These are phyloP conservation scores for Geotrichum cucujoidarum DNA, from an alignment of 1,139 yeast genomes.

Conservation along the genomic window DNA sequence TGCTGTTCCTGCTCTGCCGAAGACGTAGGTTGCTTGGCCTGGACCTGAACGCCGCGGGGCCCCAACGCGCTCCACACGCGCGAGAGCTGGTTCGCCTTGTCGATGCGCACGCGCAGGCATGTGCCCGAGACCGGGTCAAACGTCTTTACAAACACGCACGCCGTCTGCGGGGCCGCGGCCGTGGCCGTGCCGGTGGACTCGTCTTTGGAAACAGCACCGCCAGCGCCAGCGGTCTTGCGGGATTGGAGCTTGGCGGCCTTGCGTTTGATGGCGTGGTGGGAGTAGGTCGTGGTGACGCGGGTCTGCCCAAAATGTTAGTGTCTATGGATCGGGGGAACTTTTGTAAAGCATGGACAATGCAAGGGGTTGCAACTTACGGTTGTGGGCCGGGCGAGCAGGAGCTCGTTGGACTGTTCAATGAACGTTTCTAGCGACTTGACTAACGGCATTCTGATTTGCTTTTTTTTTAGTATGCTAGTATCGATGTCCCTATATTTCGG, in stretches of 20 bases:
- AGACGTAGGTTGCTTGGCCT: slow-evolving; percentile 12
- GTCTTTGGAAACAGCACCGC: slow-evolving; percentile 28
- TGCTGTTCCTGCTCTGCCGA: slow-evolving; percentile 11
- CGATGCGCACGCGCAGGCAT: slow-evolving; percentile 57
- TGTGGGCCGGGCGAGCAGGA: slow-evolving; percentile 49
- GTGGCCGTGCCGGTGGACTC: background rate
- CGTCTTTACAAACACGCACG: slow-evolving; percentile 57
- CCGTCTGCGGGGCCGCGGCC: slow-evolving; percentile 26
- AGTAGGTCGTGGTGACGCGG: slow-evolving; percentile 47
- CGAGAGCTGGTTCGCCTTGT: slow-evolving; percentile 70
- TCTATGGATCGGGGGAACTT: slow-evolving; percentile 17
- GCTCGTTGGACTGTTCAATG: slow-evolving; percentile 45
- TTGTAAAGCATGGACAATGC: background rate
- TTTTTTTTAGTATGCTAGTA: too few relatives aligned
- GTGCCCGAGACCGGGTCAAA: slow-evolving; percentile 69
- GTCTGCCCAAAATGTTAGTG: slow-evolving; percentile 30
- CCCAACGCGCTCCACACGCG: slow-evolving; percentile 78
- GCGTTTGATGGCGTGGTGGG: slow-evolving; percentile 36
- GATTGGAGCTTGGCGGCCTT: slow-evolving; percentile 27
- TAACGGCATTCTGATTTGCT: slow-evolving; percentile 34
- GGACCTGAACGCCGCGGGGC: slow-evolving; percentile 60
- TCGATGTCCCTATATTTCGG: too few relatives aligned
- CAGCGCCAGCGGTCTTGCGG: slow-evolving; percentile 28
- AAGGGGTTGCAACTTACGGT: slow-evolving; percentile 33
- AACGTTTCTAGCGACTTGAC: slow-evolving; percentile 47